Evolutionary conservation across 2,329 filamentous ascomycete genomes (phyloP).

Genomic region (Spiromastix sp.): DNA sequence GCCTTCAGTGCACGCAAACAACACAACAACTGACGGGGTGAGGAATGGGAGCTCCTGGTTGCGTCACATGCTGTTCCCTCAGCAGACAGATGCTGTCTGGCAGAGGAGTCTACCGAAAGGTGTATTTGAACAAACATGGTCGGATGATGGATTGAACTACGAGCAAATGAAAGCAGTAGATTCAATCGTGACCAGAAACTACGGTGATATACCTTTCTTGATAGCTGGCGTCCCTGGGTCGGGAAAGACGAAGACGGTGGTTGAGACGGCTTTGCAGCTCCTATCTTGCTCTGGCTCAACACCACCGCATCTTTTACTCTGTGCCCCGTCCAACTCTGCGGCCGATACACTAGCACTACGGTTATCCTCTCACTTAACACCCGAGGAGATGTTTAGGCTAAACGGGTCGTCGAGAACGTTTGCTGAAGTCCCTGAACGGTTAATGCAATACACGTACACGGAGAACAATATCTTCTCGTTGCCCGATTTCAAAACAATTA

Average conservation of each 20-base stretch:
- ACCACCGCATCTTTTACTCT: constrained; percentile 30
- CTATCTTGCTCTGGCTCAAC: constrained; percentile 7
- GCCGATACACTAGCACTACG: constrained; percentile 35
- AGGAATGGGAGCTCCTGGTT: constrained; percentile 20
- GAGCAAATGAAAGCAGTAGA: constrained; percentile 39
- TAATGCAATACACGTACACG: constrained; percentile 30
- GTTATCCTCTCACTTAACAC: constrained; percentile 26
- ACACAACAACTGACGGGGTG: constrained; percentile 43
- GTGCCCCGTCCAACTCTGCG: constrained; percentile 37
- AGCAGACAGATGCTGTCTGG: constrained; percentile 22
- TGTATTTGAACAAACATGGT: constrained; percentile 23
- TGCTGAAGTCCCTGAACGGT: constrained; percentile 30
- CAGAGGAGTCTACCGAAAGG: constrained; percentile 30
- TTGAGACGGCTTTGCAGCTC: constrained; percentile 32
- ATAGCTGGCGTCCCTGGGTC: constrained; percentile 43
- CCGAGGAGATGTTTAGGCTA: constrained; percentile 31
- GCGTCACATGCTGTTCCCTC: constrained; percentile 36
- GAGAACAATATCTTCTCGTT: constrained; percentile 32
- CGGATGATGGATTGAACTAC: constrained; percentile 35
- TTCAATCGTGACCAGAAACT: constrained; percentile 29
- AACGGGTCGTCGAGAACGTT: constrained; percentile 31
- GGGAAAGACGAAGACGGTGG: constrained; percentile 42
- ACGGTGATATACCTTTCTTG: constrained; percentile 37
- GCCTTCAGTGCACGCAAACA: too few relatives aligned
- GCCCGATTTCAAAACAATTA: constrained; percentile 28